Evolutionary conservation across 2,329 filamentous ascomycete genomes (phyloP).

Genomic region (Chaetomium strumarium): DNA sequence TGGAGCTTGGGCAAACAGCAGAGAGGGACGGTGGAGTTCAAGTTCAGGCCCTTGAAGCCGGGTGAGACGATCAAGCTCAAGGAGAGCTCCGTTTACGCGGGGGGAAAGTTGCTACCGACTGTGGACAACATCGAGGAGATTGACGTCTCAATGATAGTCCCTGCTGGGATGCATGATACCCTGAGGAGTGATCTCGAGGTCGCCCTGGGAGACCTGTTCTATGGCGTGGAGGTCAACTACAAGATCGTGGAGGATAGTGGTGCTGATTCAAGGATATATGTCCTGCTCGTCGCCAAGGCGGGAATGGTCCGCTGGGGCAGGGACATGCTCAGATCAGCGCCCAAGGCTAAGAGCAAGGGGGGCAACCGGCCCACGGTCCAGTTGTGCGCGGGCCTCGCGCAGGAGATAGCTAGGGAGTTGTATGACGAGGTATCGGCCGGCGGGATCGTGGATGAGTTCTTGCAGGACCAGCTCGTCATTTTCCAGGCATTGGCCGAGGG

Average conservation of each 20-base stretch:
- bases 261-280: slow-evolving; percentile 47
- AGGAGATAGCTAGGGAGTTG: slow-evolving; percentile 41
- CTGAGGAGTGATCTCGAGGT: slow-evolving; percentile 36
- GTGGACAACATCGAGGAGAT: slow-evolving; percentile 37
- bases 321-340: slow-evolving; percentile 32
- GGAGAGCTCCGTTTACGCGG: slow-evolving; percentile 25
- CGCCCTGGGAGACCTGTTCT: slow-evolving; percentile 31
- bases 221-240: slow-evolving; percentile 40
- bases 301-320: slow-evolving; percentile 24
- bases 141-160: slow-evolving; percentile 47
- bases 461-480: slow-evolving; percentile 57
- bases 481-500: slow-evolving; percentile 55
- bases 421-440: slow-evolving; percentile 39
- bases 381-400: slow-evolving; percentile 37
- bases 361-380: slow-evolving; percentile 20
- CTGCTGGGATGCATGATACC: slow-evolving; percentile 36
- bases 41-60: slow-evolving; percentile 34
- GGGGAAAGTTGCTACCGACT: slow-evolving; percentile 20
- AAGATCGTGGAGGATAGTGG: slow-evolving; percentile 45
- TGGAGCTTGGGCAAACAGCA: slow-evolving; percentile 44
- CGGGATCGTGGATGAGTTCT: slow-evolving; percentile 48
- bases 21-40: slow-evolving; percentile 42
- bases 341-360: slow-evolving; percentile 32
- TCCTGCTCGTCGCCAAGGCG: slow-evolving; percentile 52
- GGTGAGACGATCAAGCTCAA: slow-evolving; percentile 34